Evolutionary conservation across 441 rosid genomes (phyloP), one percentile per base, ranked within the genome.

Genomic region (Theobroma grandiflorum): DNA sequence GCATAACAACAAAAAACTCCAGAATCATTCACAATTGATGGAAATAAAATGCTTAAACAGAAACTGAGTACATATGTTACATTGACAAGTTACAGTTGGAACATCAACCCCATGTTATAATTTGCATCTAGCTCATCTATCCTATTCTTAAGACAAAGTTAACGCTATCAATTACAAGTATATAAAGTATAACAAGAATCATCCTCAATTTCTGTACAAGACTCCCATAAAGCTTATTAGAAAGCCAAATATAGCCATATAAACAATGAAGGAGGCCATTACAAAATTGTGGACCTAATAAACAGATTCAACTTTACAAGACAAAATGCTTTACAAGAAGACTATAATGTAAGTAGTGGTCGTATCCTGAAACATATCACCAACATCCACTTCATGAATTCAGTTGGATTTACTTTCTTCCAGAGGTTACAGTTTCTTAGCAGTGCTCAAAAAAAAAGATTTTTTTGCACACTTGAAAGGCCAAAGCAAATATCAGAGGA

Each of bases 381-480:
- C 52, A 70, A 68, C 62, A 79, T 66, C 77, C 77, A 79, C 58
- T 77, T 74, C 77, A 71, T 22, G 74, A 26, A 78, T 71, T 71
- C 78, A 80, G 66, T 61, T 18, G 77, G 65, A 75, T 75, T 81
- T 78, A 81, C 62, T 85, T 69, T 72, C 83, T 74, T 79, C 74
- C 10, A 50, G 65, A 83, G 79, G 70, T 79, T 77, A 84, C 77
- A 74, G 45, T 74, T 76, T 83, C 75, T 77, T 83, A 78, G 82
- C 45, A 45, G 64, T 40, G 76, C 82, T 74, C 15, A 77, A 79
- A 62, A 50, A 50, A 63, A 76, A 78, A 55, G 35, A 40, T 84
- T 78, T 78, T 80, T 83, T 84, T 73, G 79, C 83, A 85, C 62
- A 86, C 85, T 87, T 83, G 79, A 85, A 84, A 84, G 82, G 77